A percentile compares a stretch with the other conserved stretches of the same genome.
phyloP scores from a whole-genome alignment of 2,329 filamentous ascomycete species.

The Sporothrix phasma region DNA sequence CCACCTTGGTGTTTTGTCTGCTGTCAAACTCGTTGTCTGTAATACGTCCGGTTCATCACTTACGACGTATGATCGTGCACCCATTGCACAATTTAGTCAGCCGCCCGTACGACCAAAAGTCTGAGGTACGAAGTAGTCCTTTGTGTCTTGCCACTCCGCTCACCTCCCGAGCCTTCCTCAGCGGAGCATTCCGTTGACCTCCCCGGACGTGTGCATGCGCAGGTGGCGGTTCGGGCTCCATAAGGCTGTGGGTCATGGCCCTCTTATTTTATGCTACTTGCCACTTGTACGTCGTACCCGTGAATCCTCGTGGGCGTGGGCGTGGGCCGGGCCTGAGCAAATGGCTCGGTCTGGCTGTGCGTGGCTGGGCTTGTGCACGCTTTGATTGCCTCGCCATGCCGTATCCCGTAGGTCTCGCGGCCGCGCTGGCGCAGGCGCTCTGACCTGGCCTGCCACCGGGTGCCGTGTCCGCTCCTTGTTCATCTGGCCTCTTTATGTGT shows the following conservation, averaged over 20 bases:
- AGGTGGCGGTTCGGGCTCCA: not conserved
- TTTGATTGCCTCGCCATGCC: not conserved
- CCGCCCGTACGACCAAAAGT: no score
- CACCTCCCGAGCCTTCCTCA: not conserved
- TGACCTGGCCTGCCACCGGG: not conserved
- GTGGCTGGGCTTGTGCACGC: not conserved
- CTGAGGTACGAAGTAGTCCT: no score
- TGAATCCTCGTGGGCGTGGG: not conserved
- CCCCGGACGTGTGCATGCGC: not conserved
- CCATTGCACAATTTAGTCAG: no score
- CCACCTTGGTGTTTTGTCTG: no score
- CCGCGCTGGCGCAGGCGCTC: not conserved
- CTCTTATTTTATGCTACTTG: not conserved
- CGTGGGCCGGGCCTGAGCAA: no score
- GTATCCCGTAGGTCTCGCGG: not conserved
- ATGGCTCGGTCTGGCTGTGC: no score
- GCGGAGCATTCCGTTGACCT: not conserved
- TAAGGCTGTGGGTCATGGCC: conserved; percentile 1
- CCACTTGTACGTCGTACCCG: no score
- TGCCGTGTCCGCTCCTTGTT: not conserved
- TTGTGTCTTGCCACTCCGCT: not conserved
- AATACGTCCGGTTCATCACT: no score
- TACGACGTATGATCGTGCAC: no score
- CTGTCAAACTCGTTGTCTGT: no score
- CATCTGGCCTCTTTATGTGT: not conserved